Evolutionary conservation across 176 grass and related monocot genomes (phyloP).

Genomic region (Zoysia pacifica): DNA sequence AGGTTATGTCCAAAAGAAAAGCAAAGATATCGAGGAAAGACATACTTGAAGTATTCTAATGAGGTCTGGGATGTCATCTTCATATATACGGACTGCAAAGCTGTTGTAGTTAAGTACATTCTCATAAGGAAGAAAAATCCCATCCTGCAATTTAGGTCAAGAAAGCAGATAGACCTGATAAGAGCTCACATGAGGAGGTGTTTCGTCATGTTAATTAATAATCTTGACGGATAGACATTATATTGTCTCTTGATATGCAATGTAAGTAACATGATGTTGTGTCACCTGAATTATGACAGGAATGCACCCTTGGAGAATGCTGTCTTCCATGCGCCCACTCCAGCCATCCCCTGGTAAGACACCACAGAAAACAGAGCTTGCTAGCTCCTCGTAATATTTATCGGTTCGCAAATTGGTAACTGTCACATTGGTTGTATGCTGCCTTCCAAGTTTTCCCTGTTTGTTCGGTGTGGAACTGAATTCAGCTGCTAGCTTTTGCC

Average conservation of each 20-base stretch:
- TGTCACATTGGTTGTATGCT: constrained; percentile 61
- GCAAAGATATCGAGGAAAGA: neutral
- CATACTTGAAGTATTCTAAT: constrained; percentile 65
- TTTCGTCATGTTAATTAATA: neutral
- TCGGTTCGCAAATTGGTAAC: constrained; percentile 69
- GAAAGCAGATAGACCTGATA: constrained; percentile 18
- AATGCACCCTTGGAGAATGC: constrained; percentile 90
- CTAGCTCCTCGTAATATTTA: constrained; percentile 79
- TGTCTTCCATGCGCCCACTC: constrained; percentile 96
- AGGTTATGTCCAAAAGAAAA: constrained; percentile 12
- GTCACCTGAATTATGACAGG: constrained; percentile 96
- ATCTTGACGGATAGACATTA: constrained; percentile 24
- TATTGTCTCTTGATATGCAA: neutral
- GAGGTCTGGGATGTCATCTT: constrained; percentile 88
- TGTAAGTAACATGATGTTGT: constrained; percentile 17
- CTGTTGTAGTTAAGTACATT: constrained; percentile 85
- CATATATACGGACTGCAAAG: constrained; percentile 78
- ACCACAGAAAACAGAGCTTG: constrained; percentile 90
- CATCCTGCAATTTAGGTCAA: constrained; percentile 69
- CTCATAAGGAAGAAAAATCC: constrained; percentile 86
- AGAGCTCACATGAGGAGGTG: constrained; percentile 13
- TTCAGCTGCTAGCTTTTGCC: constrained; percentile 86
- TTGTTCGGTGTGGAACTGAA: constrained; percentile 85
- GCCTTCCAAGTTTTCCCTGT: constrained; percentile 76
- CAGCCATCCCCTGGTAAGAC: constrained; percentile 95